A percentile compares a stretch with the other conserved stretches of the same genome.
These are phyloP conservation scores for Gastrolobium villosum DNA, from an alignment of 306 rosid genomes.

Conservation along the genomic window DNA sequence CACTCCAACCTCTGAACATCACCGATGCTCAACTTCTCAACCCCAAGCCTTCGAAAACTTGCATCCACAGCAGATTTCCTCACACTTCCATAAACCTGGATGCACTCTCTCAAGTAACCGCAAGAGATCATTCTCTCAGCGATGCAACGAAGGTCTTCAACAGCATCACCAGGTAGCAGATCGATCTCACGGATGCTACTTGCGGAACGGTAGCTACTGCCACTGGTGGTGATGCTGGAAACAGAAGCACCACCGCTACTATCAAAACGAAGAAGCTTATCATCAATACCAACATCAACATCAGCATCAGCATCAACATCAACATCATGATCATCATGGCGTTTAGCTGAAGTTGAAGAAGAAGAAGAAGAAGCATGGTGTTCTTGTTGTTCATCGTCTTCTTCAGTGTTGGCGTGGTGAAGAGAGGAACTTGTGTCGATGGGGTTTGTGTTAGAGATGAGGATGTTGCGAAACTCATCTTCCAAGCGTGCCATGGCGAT, in stretches of 20 bases:
- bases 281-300: constrained; percentile 17
- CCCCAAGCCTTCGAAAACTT: constrained; percentile 74
- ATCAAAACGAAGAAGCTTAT: constrained; percentile 54
- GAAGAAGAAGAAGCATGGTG: neutral
- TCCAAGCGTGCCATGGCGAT: constrained; percentile 99
- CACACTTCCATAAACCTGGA: constrained; percentile 93
- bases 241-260: constrained; percentile 37
- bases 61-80: constrained; percentile 83
- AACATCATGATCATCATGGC: neutral
- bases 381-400: neutral
- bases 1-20: constrained; percentile 94
- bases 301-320: constrained; percentile 19
- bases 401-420: neutral
- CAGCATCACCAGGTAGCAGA: constrained; percentile 83
- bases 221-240: constrained; percentile 47
- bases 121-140: constrained; percentile 91
- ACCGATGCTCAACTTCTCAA: constrained; percentile 93
- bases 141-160: constrained; percentile 79
- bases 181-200: constrained; percentile 96
- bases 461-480: constrained; percentile 95
- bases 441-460: constrained; percentile 73
- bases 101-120: constrained; percentile 88
- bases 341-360: constrained; percentile 26
- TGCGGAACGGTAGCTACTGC: constrained; percentile 69
- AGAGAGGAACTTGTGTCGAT: constrained; percentile 70